These are phyloP conservation scores for Gautieria morchelliformis DNA, from an alignment of 768 basidiomycete genomes.

Conservation along the genomic window DNA sequence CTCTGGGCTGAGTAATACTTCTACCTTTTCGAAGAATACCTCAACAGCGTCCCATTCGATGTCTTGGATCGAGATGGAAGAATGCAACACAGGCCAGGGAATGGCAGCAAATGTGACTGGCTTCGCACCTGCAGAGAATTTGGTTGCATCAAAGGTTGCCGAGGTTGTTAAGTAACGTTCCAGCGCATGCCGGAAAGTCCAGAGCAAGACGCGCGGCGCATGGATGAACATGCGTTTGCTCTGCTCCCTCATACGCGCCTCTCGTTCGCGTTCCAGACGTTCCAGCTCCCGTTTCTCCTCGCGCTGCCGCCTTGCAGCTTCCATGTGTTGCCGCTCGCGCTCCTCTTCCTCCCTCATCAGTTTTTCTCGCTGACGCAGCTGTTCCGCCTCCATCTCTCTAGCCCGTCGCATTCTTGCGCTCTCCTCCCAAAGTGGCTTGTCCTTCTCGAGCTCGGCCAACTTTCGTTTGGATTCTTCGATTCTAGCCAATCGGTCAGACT, in stretches of 20 bases:
- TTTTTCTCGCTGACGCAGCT: slow-evolving; percentile 24
- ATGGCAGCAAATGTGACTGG: slow-evolving; percentile 53
- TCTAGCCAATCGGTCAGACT: slow-evolving; percentile 24
- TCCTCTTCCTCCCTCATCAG: slow-evolving; percentile 16
- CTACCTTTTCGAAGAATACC: slow-evolving; percentile 52
- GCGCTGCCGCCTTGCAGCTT: slow-evolving; percentile 22
- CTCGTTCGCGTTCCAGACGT: slow-evolving; percentile 26
- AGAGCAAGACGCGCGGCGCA: slow-evolving; percentile 17
- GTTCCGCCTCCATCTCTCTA: slow-evolving; percentile 23
- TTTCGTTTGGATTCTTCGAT: slow-evolving; percentile 61
- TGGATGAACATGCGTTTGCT: slow-evolving; percentile 38
- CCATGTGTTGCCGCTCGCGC: slow-evolving; percentile 13
- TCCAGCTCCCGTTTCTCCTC: slow-evolving; percentile 20
- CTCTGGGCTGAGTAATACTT: slow-evolving; percentile 41
- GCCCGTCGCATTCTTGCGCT: slow-evolving; percentile 36
- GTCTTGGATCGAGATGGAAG: slow-evolving; percentile 47
- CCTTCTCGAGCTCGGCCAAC: slow-evolving; percentile 55
- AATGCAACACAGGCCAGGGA: slow-evolving; percentile 66
- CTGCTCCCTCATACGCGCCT: slow-evolving; percentile 37
- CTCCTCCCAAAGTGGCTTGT: slow-evolving; percentile 53
- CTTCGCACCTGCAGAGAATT: slow-evolving; percentile 36
- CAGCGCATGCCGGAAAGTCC: slow-evolving; percentile 58
- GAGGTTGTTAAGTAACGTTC: slow-evolving; percentile 56
- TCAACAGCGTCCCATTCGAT: slow-evolving; percentile 67
- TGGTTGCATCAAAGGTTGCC: slow-evolving; percentile 54